Conservation (phyloP, 345 rosid species). For the Linum usitatissimum region DNA sequence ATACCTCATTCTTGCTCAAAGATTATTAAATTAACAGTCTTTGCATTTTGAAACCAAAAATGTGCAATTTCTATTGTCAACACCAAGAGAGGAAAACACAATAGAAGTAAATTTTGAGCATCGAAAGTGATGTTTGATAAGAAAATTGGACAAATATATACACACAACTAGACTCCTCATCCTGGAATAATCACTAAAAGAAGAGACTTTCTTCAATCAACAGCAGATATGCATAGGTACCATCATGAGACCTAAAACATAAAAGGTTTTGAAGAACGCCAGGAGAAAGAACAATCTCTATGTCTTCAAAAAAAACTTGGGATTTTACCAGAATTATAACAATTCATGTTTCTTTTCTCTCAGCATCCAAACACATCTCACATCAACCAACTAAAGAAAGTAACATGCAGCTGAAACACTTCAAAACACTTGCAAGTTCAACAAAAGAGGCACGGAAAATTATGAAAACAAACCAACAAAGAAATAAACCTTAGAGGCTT, state of each 20-base stretch:
- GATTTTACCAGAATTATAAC: neutral
- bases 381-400: neutral
- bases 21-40: neutral
- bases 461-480: neutral
- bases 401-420: neutral
- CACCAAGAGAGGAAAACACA: conserved; percentile 7
- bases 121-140: conserved; percentile 2
- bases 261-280: neutral
- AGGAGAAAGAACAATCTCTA: neutral
- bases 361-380: neutral
- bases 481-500: conserved; percentile 69
- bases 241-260: neutral
- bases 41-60: conserved; percentile 7
- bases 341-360: neutral
- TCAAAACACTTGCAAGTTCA: neutral
- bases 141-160: neutral
- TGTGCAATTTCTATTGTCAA: conserved; percentile 6
- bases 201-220: conserved; percentile 13
- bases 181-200: neutral
- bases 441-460: neutral
- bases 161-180: neutral
- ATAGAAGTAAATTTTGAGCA: neutral
- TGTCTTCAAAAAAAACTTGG: neutral
- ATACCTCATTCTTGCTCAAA: neutral
- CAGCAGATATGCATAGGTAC: neutral